Evolutionary conservation across 2,329 filamentous ascomycete species (phyloP), one percentile per base, ranked within the genome.

Genomic region (Ceratocystis eucalypticola): DNA sequence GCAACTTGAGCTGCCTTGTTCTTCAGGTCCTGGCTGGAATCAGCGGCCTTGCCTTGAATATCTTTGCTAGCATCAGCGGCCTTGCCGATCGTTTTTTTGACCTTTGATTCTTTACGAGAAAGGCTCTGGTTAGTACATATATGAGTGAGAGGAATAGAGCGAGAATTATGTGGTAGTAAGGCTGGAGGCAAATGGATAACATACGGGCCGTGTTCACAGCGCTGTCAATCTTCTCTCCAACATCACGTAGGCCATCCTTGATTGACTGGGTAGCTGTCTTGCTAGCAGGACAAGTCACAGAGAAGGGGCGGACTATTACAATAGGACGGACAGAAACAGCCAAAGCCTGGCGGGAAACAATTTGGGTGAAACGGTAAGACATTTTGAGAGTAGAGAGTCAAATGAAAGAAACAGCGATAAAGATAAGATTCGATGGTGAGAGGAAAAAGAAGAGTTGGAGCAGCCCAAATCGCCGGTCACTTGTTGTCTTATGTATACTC

Each of bases 211-310:
- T 76, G 70, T 87, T 78, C 72, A 88, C 84, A 17, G 82, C 83
- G 48, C 83, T 81, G 33, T 86, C 81, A 20, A 87, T 72, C 72
- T 84, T 86, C 72, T 84, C 80, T 68, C 81, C 80, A 53, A 87
- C 82, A 62, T 76, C 78, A 37, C 82, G 78, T 75, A 83, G 74
- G 2, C 79, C 79, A 69, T 87, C 83, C 74, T 86, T 87, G 70
- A 82, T 80, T 0, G 78, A 70, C 66, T 86, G 82, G 64, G 80
- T 76, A 2, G 79, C 75, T 8, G 78, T 76, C 75, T 84, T 84
- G 61, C 76, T 77, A 7, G 74, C 70, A 1, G 74, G 73, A 8
- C 77, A 69, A 63, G 76, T 77, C 12, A 80, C 80, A 68, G 78
- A 80, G 75, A 86, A 85, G 46, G 77, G 73, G 64, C 82, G 77